A percentile compares a stretch with the other conserved stretches of the same genome.
Evolutionary conservation across 1,284 basidiomycete genomes (phyloP).

Genomic region (Lignosus rhinocerotis): DNA sequence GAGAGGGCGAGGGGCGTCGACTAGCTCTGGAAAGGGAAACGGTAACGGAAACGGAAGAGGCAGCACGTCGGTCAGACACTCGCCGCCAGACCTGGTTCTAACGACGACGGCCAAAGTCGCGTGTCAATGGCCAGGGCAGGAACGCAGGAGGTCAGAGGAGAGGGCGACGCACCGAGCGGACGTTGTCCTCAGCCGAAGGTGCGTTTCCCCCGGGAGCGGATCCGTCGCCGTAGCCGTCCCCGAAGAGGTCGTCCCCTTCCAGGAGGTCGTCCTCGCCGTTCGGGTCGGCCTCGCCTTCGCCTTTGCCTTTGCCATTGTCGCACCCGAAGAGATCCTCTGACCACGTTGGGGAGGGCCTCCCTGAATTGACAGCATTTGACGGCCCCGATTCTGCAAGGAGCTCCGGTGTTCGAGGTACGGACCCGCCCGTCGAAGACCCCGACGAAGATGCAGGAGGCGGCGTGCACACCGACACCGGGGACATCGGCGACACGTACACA

Average conservation of each 20-base stretch:
- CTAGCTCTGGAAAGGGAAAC: background rate
- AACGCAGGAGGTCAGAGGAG: constrained; percentile 1
- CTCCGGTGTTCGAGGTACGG: constrained; percentile 11
- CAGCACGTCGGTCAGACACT: background rate
- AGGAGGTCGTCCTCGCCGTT: background rate
- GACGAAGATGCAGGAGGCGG: background rate
- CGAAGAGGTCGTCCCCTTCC: constrained; percentile 9
- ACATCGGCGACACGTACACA: too few species aligned
- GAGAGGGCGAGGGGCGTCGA: too few species aligned
- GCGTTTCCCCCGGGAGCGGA: too few species aligned
- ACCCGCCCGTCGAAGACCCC: background rate
- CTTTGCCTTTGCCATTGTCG: background rate
- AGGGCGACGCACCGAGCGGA: constrained; percentile 8
- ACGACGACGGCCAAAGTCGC: background rate
- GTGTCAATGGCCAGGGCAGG: constrained; percentile 8
- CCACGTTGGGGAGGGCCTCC: constrained; percentile 7
- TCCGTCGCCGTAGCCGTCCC: background rate
- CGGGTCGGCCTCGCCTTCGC: background rate
- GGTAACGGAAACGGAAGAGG: background rate
- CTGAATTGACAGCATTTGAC: background rate
- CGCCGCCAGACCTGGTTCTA: background rate
- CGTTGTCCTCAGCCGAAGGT: background rate
- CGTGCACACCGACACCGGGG: background rate
- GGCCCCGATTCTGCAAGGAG: constrained; percentile 5
- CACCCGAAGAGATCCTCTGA: constrained; percentile 13